Base-by-base conservation (phyloP, 106 monocot species). In the Hemerocallis citrina region DNA sequence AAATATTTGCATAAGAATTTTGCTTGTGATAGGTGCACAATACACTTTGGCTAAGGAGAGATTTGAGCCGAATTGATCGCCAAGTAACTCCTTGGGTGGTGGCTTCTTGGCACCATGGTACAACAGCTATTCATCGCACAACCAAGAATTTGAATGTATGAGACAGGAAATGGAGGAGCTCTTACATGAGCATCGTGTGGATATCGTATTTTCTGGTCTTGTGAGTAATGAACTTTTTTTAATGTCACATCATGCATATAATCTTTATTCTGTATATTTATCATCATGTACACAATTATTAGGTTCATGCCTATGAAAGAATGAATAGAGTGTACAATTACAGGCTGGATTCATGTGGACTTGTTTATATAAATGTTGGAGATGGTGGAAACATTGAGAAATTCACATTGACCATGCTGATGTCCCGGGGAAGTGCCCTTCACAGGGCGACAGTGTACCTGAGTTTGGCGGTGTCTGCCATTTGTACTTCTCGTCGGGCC, bases 81-180 rank as follows among this genome's bases (percentile, higher is more conserved):
- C 4, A 27, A 55, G 32, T 59, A 8, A 89, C 94, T 6, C 89
- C 94, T 6, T 94, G 94, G 94, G 16, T 94, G n/a, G 85, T 89
- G 23, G 94, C 86, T 45, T 61, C 83, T 32, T 89, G 85, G 94
- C 93, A 94, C 47, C 94, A 31, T 94, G 94, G 94, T 94, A 89
- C 57, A 94, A 86, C 42, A 94, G 86, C 41, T 89, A 94, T 58
- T 75, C 80, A 25, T 86, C 94, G 33, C 89, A 94, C 69, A 89
- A 94, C 45, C 89, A 89, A 45, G 89, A 94, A 55, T 85, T 85
- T 59, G 93, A 93, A 55, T 94, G 94, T 70, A 89, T 89, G 94
- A 79, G 94, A 39, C 79, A 65, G 43, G 65, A 86, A 69, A 94
- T 89, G 80, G 94, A 94, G 74, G 79, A 39, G 28, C 82, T 94